These are phyloP conservation scores for Cordyceps farinosa DNA, from an alignment of 2,329 filamentous ascomycete species.

Conservation along the genomic window DNA sequence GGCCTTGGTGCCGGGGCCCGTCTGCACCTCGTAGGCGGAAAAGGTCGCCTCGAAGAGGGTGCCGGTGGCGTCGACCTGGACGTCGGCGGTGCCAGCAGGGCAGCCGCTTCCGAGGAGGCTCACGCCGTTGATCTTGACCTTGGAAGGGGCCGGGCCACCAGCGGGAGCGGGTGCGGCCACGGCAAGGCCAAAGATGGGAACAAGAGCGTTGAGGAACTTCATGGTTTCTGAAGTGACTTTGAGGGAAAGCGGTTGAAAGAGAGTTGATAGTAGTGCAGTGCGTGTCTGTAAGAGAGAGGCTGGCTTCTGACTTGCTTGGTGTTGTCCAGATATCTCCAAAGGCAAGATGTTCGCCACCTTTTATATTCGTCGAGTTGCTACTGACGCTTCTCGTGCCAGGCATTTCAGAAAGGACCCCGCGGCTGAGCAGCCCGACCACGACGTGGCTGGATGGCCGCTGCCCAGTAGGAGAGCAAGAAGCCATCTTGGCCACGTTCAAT, in stretches of 20 bases:
- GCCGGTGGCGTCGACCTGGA: conserved; percentile 25
- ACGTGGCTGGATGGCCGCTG: neutral
- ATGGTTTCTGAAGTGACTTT: neutral
- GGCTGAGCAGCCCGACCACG: neutral
- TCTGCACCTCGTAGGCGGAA: conserved; percentile 25
- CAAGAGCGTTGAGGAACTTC: neutral
- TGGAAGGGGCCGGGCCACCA: conserved; percentile 6
- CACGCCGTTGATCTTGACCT: conserved; percentile 23
- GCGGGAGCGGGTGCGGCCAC: conserved; percentile 9
- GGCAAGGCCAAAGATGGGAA: conserved; percentile 14
- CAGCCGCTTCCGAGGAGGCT: conserved; percentile 27
- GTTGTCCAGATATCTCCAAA: neutral
- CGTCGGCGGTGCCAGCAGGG: conserved; percentile 24
- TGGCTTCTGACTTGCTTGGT: conserved; percentile 10
- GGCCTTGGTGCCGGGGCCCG: conserved; percentile 23
- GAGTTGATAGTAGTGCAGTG: neutral
- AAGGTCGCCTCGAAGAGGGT: conserved; percentile 28
- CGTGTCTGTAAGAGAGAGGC: neutral
- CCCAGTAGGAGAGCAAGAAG: conserved; percentile 2
- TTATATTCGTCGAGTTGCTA: neutral
- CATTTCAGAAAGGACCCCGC: neutral
- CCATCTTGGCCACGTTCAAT: neutral
- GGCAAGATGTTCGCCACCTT: neutral
- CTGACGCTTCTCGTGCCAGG: neutral
- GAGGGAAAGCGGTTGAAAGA: neutral